These are phyloP conservation scores for Ascodesmis nigricans DNA, from an alignment of 495 filamentous ascomycete species.

Conservation along the genomic window DNA sequence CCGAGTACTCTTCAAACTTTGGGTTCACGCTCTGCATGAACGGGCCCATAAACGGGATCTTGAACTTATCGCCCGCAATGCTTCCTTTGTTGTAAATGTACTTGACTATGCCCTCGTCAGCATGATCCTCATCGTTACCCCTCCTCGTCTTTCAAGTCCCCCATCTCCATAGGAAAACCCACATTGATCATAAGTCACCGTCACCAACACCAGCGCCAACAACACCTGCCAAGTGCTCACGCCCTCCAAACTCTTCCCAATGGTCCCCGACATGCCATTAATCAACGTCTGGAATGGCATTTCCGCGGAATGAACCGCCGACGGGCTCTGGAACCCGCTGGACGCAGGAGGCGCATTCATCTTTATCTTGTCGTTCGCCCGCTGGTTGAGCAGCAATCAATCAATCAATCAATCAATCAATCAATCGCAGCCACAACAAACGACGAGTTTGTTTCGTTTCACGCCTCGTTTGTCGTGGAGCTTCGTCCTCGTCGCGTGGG, in stretches of 20 bases:
- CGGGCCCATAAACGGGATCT: constrained; percentile 87
- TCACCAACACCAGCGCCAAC: constrained; percentile 24
- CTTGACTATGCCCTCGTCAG: constrained; percentile 41
- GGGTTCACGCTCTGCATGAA: constrained; percentile 85
- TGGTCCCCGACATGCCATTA: constrained; percentile 9
- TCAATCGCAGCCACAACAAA: no score
- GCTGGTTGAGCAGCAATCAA: no score
- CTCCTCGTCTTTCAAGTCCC: no score
- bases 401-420: no score
- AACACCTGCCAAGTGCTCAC: constrained; percentile 20
- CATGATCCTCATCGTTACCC: neutral
- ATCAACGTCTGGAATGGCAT: constrained; percentile 16
- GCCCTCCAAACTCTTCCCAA: constrained; percentile 19
- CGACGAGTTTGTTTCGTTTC: no score
- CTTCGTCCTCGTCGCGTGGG: no score
- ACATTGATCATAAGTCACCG: constrained; percentile 26
- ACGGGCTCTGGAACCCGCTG: no score
- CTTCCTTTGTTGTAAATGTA: constrained; percentile 72
- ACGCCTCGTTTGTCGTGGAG: no score
- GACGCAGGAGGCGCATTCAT: no score
- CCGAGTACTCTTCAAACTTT: constrained; percentile 72
- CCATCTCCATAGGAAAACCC: neutral
- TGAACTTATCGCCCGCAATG: constrained; percentile 62
- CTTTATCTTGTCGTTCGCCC: no score
- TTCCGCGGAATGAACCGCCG: constrained; percentile 18